Base-by-base conservation (phyloP, 2,329 filamentous ascomycete genomes). In the Fragosphaeria purpurea region DNA sequence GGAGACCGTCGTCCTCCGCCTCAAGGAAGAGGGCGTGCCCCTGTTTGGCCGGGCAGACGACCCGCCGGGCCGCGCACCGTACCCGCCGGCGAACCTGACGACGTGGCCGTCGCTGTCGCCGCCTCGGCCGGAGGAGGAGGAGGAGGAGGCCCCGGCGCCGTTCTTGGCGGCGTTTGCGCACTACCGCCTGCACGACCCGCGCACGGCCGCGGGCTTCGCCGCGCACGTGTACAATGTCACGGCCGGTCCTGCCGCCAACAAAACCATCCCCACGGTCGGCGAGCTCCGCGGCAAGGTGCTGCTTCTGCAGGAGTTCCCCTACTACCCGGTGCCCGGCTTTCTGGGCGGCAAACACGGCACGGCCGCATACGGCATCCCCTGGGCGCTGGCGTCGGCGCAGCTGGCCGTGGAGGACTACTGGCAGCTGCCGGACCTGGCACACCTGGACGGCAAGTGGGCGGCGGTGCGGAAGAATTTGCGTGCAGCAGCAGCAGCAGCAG, bases 361-460 rank as follows among this genome's bases (percentile, higher is more conserved):
- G 33, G 58, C 63, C 7, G 41, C 37, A 31, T 74, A 72, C 56
- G 73, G 73, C 49, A 55, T 74, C 43, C 60, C 62, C 37, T 76
- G 73, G 73, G 63, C 67, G 37, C 51, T 56, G n/a, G 46, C 50
- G 39, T 69, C 69, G 7, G 52, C 59, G 3, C 68, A 70, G 54
- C 71, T 76, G 64, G 54, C 59, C 2, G 66, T 76, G 41, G 71
- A 76, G 58, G 73, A 76, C 59, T 55, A 64, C 37, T 76, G 70
- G 68, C 65, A 70, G 55, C 67, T 75, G 45, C 63, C 66, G 0
- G 65, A 70, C 56, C 57, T 71, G 6, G 59, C 65, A 12, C 65
- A 69, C 53, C 66, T 76, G 5, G 62, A 66, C n/a, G 62, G 67
- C 51, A 76, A 76, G 59, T 76, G 71, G 72, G 60, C 58, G 10